Evolutionary conservation across 768 basidiomycete species (phyloP), one percentile per base, ranked within the genome.

Genomic region (Leccinellum albellum): DNA sequence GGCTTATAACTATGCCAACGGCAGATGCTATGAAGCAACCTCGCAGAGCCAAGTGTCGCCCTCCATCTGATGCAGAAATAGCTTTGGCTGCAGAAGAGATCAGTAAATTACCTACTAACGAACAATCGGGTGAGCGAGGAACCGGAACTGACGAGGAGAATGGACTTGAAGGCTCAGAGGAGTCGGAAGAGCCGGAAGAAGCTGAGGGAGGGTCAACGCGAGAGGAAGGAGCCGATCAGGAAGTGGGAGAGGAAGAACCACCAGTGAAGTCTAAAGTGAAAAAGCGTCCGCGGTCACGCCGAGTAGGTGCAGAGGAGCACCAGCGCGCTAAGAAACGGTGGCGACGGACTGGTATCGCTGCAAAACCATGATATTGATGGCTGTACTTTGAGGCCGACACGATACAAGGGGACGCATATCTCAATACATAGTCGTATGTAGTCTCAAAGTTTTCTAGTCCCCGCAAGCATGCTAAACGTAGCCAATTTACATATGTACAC

Each of bases 1-100:
- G 65, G 13, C 51, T 70, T 29, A 55, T 67, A 17, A 31, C 17
- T 13, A 58, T 65, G 63, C 35, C 63, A 3, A 6, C 15, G 3
- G n/a, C 26, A n/a, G 65, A 65, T 1, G 68, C 65, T 9, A 8
- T 55, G 51, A 65, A 37, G 40, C 65, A 65, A 51, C 65, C 65
- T 50, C 67, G 67, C 8, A 58, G 35, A 45, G 55, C 53, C 45
- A 70, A 55, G 37, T 67, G 68, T 49, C 60, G 67, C 10, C 51
- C 48, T 28, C 68, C 67, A 5, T 51, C 63, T 15, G 67, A 67
- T 14, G 57, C 53, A 10, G 67, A 68, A 28, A 15, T 68, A 20
- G 51, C 60, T 26, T 17, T 55, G 45, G 68, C 67, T 2, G 29
- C 21, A 21, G 56, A 56, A 29, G 67, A 67, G 33, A 55, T 42